These are phyloP conservation scores for Gyromitra esculenta DNA, from an alignment of 2,329 filamentous ascomycete genomes.

Conservation along the genomic window DNA sequence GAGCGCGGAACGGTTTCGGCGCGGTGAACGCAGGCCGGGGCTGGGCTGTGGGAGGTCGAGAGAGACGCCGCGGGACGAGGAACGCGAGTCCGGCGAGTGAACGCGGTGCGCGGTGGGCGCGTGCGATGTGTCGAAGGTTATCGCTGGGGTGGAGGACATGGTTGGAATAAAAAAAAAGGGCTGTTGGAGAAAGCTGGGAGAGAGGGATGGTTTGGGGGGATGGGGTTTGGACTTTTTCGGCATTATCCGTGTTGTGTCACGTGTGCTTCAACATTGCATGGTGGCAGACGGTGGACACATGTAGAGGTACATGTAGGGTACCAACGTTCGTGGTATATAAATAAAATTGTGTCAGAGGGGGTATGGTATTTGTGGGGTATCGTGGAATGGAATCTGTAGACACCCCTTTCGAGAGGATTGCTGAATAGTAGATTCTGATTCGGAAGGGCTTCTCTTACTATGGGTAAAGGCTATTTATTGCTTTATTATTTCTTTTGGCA, in stretches of 20 bases:
- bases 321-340: too few relatives aligned
- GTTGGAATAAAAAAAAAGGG: slow-evolving; percentile 59
- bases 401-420: too few relatives aligned
- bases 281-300: too few relatives aligned
- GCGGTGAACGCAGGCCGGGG: slow-evolving; percentile 61
- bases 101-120: slow-evolving; percentile 65
- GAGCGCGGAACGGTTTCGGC: slow-evolving; percentile 82
- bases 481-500: too few relatives aligned
- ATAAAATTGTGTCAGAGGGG: too few relatives aligned
- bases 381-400: too few relatives aligned
- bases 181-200: not conserved
- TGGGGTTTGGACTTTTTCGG: not conserved
- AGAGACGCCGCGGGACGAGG: slow-evolving; percentile 55
- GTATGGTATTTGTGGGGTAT: too few relatives aligned
- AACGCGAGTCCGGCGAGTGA: slow-evolving; percentile 61
- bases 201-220: not conserved
- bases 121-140: slow-evolving; percentile 65
- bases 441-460: too few relatives aligned
- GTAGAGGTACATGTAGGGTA: too few relatives aligned
- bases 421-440: too few relatives aligned
- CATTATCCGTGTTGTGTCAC: not conserved
- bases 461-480: too few relatives aligned
- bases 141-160: slow-evolving; percentile 75
- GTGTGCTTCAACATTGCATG: not conserved
- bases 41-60: slow-evolving; percentile 56